Percentiles rank a stretch among this genome's conserved stretches.
Evolutionary conservation across 225 moss, liverwort and hornwort genomes (phyloP).

Genomic region (Polytrichum formosum): DNA sequence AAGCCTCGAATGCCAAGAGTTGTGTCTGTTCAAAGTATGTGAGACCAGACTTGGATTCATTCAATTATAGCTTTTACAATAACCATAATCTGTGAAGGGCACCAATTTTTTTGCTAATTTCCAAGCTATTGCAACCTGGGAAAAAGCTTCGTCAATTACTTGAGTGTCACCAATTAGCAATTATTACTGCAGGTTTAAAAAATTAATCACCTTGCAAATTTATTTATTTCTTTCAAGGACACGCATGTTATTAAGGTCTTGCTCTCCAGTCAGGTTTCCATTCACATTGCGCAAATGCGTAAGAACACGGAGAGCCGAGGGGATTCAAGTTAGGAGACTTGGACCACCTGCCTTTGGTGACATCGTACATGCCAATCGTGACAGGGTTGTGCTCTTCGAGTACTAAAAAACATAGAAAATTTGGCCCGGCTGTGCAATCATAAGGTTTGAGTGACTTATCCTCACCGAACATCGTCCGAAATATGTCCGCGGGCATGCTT

Average conservation of each 20-base stretch:
- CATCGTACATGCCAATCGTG: slow-evolving; percentile 6
- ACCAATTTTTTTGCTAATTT: background rate
- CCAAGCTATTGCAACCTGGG: background rate
- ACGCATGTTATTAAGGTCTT: background rate
- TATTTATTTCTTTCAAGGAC: no score
- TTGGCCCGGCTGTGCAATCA: background rate
- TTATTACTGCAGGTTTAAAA: no score
- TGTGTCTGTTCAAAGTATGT: background rate
- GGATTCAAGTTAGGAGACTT: slow-evolving; percentile 1
- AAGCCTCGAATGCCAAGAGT: background rate
- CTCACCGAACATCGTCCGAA: background rate
- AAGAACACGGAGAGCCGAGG: background rate
- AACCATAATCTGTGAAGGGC: background rate
- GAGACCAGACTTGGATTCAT: background rate
- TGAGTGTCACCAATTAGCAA: no score
- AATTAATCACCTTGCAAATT: no score
- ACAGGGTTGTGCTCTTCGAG: background rate
- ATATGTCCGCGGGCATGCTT: slow-evolving; percentile 32
- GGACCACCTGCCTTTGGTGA: slow-evolving; percentile 3
- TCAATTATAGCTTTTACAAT: background rate
- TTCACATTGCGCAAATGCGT: background rate
- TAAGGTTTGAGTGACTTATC: slow-evolving; percentile 7
- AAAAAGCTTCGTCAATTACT: no score
- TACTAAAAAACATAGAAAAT: background rate
- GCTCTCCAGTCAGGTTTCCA: slow-evolving; percentile 1